Evolutionary conservation across 176 grass and related monocot genomes (phyloP).

Genomic region (Rhipidocladum racemiflorum): DNA sequence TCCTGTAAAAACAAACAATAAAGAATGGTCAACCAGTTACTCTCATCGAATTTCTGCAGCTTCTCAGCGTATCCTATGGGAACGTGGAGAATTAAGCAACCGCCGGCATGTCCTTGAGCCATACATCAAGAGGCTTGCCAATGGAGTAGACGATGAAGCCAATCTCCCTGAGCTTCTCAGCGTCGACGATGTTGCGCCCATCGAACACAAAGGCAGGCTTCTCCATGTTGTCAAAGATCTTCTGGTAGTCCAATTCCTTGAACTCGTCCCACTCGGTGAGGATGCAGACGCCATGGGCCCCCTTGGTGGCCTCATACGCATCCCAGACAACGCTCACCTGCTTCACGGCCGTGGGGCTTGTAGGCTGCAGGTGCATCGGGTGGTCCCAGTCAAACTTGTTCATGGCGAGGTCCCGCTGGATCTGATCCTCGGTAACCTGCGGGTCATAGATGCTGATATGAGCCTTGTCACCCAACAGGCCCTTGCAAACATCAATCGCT

Average conservation of each 20-base stretch:
- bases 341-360: conserved; percentile 77
- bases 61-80: not conserved
- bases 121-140: conserved; percentile 79
- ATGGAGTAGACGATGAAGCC: conserved; percentile 93
- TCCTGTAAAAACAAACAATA: conserved; percentile 59
- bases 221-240: conserved; percentile 84
- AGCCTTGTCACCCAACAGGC: conserved; percentile 80
- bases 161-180: conserved; percentile 86
- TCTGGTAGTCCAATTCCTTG: conserved; percentile 74
- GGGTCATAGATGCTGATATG: conserved; percentile 84
- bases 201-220: conserved; percentile 84
- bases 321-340: conserved; percentile 83
- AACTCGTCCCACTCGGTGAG: conserved; percentile 94
- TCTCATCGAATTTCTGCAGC: conserved; percentile 12
- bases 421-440: conserved; percentile 86
- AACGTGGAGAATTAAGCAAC: conserved; percentile 38
- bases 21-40: conserved; percentile 64
- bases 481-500: conserved; percentile 86
- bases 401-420: conserved; percentile 86
- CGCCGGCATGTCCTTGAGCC: conserved; percentile 91
- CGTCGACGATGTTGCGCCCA: conserved; percentile 67
- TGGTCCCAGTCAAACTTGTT: conserved; percentile 97
- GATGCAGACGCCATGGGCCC: conserved; percentile 78
- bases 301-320: conserved; percentile 79
- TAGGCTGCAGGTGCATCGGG: conserved; percentile 84